Base-by-base conservation (phyloP, 768 basidiomycete species). In the Asterophora lycoperdoides region DNA sequence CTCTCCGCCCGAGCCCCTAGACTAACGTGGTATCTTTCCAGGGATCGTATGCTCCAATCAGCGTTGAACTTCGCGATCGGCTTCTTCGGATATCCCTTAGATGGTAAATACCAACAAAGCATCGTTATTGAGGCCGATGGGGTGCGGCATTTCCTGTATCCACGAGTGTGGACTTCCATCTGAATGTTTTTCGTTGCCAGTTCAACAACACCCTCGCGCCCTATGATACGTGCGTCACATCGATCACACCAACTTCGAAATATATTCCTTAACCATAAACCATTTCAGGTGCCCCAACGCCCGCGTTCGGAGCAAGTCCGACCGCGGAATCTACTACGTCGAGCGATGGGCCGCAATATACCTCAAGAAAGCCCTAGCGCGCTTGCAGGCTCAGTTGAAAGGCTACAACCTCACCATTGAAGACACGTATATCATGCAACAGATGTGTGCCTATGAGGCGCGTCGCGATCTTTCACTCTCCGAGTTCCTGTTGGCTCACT, bases 151-250 rank as follows among this genome's bases (percentile, higher is more conserved):
- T 10, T 23, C 28, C 8, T 39, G 61, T 46, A 51, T 59, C 49
- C 58, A 50, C 26, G 43, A 42, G 8, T 4, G 11, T 15, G 29
- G 18, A 28, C 9, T n/a, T 44, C n/a, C 26, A 19, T 44, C 15
- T 8, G 36, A 52, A 3, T 23, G 23, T 6, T 6, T 23, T 7
- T 42, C 30, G 19, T 36, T 37, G 7, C 23, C 41, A 86, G 77
- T 88, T 85, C 60, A 91, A 90, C 66, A 88, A 87, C 62, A 93
- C 93, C 1, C 79, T 96, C 4, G 77, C 91, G 0, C 93, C 93
- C 3, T 93, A 93, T 55, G 76, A 77, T 49, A 90, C 88, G 71
- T 89, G 58, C 39, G 74, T 62, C 5, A 17, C 32, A 18, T 29
- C 26, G n/a, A n/a, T n/a, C n/a, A n/a, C n/a, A n/a, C n/a, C n/a